A percentile compares a stretch with the other conserved stretches of the same genome.
These are phyloP conservation scores for Zoysia matrella DNA, from an alignment of 202 grass and related monocot species.

Conservation along the genomic window DNA sequence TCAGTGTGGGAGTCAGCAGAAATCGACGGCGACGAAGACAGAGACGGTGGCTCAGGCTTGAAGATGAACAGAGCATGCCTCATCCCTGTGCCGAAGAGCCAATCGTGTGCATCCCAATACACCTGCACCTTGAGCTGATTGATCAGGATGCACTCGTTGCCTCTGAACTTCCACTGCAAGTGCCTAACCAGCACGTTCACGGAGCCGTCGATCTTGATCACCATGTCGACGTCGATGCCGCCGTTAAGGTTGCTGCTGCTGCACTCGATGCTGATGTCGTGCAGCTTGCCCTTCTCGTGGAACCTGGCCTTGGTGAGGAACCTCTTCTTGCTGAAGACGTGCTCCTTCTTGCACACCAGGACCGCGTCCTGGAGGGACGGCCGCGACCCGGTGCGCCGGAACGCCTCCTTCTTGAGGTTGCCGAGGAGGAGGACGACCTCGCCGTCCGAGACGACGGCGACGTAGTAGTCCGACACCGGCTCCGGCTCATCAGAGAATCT, in stretches of 20 bases:
- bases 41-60: conserved; percentile 57
- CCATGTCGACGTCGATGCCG: conserved; percentile 71
- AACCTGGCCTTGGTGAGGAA: conserved; percentile 77
- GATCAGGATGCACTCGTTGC: conserved; percentile 81
- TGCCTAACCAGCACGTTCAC: conserved; percentile 68
- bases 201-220: conserved; percentile 71
- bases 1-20: conserved; percentile 21
- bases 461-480: conserved; percentile 74
- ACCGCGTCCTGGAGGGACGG: conserved; percentile 71
- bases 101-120: conserved; percentile 92
- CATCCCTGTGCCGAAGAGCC: conserved; percentile 77
- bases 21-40: background rate
- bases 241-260: conserved; percentile 57
- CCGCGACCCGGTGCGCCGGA: conserved; percentile 58
- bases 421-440: conserved; percentile 82
- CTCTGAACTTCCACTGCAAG: conserved; percentile 95
- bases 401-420: conserved; percentile 85
- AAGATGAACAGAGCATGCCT: conserved; percentile 94
- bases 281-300: conserved; percentile 67
- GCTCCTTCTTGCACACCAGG: conserved; percentile 82
- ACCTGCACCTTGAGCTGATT: conserved; percentile 78
- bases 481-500: conserved; percentile 78
- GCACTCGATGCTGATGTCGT: conserved; percentile 88
- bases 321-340: conserved; percentile 85
- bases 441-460: conserved; percentile 61